These are phyloP conservation scores for Noccaea bulbosa DNA, from an alignment of 345 rosid genomes.

Conservation along the genomic window DNA sequence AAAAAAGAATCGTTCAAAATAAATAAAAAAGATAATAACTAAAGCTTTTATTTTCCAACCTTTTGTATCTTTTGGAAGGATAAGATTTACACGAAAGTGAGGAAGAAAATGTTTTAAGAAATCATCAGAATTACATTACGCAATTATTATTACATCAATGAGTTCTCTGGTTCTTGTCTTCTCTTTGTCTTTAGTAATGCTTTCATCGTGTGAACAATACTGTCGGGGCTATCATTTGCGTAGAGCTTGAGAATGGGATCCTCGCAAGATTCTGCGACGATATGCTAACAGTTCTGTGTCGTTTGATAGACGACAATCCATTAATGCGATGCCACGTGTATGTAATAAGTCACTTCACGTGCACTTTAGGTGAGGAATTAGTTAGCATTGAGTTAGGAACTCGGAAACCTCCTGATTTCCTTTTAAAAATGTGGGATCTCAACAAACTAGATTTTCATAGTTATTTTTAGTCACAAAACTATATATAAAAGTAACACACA, in stretches of 20 bases:
- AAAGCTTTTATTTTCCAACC: slow-evolving; percentile 9
- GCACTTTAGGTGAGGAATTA: slow-evolving; percentile 29
- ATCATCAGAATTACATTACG: slow-evolving; percentile 32
- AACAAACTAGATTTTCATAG: slow-evolving; percentile 24
- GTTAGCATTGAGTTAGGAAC: slow-evolving; percentile 10
- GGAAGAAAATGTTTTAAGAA: slow-evolving; percentile 10
- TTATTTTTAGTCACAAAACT: neutral
- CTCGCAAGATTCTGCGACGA: slow-evolving; percentile 20
- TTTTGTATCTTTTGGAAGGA: slow-evolving; percentile 10
- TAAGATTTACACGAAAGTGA: slow-evolving; percentile 32
- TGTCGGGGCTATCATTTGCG: slow-evolving; percentile 28
- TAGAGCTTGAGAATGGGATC: slow-evolving; percentile 14
- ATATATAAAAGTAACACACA: no score
- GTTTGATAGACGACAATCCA: slow-evolving; percentile 38
- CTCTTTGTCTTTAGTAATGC: slow-evolving; percentile 35
- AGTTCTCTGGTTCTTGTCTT: slow-evolving; percentile 36
- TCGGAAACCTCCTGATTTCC: slow-evolving; percentile 25
- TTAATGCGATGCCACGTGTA: slow-evolving; percentile 36
- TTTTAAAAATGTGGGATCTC: neutral
- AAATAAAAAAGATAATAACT: no score
- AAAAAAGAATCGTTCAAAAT: slow-evolving; percentile 16
- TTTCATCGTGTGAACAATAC: slow-evolving; percentile 40
- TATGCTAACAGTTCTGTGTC: slow-evolving; percentile 38
- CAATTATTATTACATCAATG: slow-evolving; percentile 35
- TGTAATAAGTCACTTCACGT: slow-evolving; percentile 31